Evolutionary conservation across 805 yeast species (phyloP).

Genomic region (Pichia sporocuriosa): DNA sequence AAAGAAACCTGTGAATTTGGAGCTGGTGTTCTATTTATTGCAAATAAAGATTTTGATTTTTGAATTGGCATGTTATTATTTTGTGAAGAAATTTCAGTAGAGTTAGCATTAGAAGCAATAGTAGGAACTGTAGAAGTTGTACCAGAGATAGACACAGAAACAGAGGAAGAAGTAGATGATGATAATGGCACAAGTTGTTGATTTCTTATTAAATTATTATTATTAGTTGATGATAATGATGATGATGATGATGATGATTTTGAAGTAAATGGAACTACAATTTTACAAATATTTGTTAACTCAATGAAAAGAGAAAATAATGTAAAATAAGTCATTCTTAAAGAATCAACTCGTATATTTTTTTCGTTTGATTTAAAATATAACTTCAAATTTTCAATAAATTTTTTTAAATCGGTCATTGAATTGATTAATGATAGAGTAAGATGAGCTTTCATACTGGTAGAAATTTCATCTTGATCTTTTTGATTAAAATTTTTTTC

Average conservation of each 20-base stretch:
- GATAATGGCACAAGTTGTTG: neutral
- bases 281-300: conserved; percentile 20
- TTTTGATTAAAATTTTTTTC: conserved; percentile 15
- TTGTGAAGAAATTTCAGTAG: too few species aligned
- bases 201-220: neutral
- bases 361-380: conserved; percentile 6
- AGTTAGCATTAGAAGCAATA: too few species aligned
- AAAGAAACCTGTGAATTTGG: conserved; percentile 11
- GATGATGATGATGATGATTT: neutral
- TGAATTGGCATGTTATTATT: too few species aligned
- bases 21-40: conserved; percentile 8
- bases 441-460: conserved; percentile 15
- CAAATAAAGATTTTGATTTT: conserved; percentile 4
- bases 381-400: conserved; percentile 16
- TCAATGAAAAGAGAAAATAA: conserved; percentile 27
- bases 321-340: conserved; percentile 24
- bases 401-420: conserved; percentile 19
- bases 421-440: conserved; percentile 16
- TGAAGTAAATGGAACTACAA: conserved; percentile 19
- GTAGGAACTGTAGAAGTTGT: too few species aligned
- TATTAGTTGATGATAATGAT: too few species aligned
- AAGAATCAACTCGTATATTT: conserved; percentile 8
- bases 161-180: too few species aligned
- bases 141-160: too few species aligned
- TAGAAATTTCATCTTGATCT: conserved; percentile 12